Conservation (phyloP, 352 stramenopile species). For the Phytophthora pinifolia region DNA sequence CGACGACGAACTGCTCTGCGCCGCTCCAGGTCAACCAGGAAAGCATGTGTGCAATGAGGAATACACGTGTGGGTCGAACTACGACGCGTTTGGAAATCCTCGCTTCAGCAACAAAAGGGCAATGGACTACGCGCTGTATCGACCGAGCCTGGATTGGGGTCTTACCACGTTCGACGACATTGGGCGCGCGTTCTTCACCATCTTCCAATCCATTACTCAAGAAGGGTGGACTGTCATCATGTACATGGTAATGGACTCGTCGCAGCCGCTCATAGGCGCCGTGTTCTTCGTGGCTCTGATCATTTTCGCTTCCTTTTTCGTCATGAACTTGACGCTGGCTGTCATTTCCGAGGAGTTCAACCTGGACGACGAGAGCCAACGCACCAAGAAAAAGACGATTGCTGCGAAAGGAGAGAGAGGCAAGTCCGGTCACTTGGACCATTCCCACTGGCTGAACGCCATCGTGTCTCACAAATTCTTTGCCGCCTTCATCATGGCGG, state of each 20-base stretch:
- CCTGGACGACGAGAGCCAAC: conserved; percentile 40
- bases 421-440: conserved; percentile 30
- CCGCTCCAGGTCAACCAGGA: conserved; percentile 34
- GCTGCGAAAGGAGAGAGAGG: conserved; percentile 34
- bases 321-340: conserved; percentile 93
- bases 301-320: conserved; percentile 92
- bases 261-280: conserved; percentile 52
- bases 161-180: conserved; percentile 96
- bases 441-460: conserved; percentile 45
- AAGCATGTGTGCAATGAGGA: conserved; percentile 48
- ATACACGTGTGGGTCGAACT: conserved; percentile 67
- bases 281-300: conserved; percentile 92
- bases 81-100: conserved; percentile 64
- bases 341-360: conserved; percentile 93
- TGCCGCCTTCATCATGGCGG: conserved; percentile 58
- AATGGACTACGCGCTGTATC: conserved; percentile 63
- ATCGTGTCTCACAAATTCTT: conserved; percentile 68
- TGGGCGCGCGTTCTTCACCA: conserved; percentile 85
- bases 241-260: conserved; percentile 84
- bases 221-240: conserved; percentile 94
- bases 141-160: conserved; percentile 75
- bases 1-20: conserved; percentile 76
- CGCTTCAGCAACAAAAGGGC: conserved; percentile 53
- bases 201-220: conserved; percentile 93
- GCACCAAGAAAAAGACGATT: conserved; percentile 40